Conservation (phyloP, 83 land plant species). For the Picea mariana region DNA sequence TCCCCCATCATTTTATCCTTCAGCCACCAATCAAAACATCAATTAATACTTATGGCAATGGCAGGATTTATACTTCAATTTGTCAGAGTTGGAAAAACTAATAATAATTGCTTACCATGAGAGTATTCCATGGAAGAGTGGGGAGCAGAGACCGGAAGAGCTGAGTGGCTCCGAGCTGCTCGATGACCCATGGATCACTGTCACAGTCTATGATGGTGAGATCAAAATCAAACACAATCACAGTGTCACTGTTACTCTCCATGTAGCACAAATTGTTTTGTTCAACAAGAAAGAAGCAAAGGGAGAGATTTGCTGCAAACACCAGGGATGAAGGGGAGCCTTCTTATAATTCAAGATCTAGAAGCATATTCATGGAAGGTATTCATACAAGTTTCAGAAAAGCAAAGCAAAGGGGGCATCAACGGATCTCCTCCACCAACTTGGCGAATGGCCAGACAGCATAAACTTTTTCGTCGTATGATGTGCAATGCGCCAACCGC, state of each 20-base stretch:
- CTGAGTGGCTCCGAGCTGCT: slow-evolving; percentile 58
- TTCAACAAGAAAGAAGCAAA: too few relatives aligned
- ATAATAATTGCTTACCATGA: slow-evolving; percentile 57
- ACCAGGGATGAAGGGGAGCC: too few relatives aligned
- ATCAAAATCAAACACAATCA: slow-evolving; percentile 87
- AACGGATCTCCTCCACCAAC: too few relatives aligned
- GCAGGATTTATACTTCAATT: slow-evolving; percentile 25
- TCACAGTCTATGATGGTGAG: slow-evolving; percentile 82
- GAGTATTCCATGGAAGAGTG: slow-evolving; percentile 87
- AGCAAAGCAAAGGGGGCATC: too few relatives aligned
- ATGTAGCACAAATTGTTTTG: background rate
- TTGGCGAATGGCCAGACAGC: too few relatives aligned
- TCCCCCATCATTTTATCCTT: slow-evolving; percentile 82
- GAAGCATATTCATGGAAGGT: too few relatives aligned
- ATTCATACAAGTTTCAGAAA: too few relatives aligned
- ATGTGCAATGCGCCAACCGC: too few relatives aligned
- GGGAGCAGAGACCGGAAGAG: slow-evolving; percentile 61
- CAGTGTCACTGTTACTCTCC: slow-evolving; percentile 10
- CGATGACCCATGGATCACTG: slow-evolving; percentile 88
- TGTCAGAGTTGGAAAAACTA: background rate
- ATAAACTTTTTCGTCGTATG: too few relatives aligned
- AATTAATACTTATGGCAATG: background rate
- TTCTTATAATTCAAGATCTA: too few relatives aligned
- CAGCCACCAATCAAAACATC: background rate
- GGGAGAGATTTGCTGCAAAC: too few relatives aligned